A percentile compares a stretch with the other conserved stretches of the same genome.
phyloP scores from a whole-genome alignment of 1,284 basidiomycete species.

The Paramarasmius palmivorus region DNA sequence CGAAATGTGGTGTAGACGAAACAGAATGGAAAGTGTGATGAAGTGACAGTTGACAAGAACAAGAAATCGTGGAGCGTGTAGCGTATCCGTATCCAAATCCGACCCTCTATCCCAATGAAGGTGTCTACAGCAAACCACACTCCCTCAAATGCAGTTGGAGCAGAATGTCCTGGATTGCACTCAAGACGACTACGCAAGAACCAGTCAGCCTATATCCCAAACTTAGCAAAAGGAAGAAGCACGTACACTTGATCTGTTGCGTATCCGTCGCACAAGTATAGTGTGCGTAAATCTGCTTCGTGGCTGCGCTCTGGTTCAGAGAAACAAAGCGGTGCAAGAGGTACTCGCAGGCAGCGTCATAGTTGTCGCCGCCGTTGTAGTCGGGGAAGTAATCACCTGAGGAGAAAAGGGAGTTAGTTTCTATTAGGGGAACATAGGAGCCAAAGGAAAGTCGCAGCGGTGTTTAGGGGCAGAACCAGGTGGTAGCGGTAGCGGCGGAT shows the following conservation, averaged over 20 bases:
- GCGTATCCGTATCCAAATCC: too few relatives aligned
- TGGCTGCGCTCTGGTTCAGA: constrained; percentile 84
- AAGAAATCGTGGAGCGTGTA: too few relatives aligned
- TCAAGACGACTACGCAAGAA: constrained; percentile 63
- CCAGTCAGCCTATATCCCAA: background rate
- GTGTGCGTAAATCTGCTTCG: constrained; percentile 87
- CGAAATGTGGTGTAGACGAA: too few relatives aligned
- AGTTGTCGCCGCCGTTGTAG: constrained; percentile 79
- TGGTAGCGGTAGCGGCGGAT: background rate
- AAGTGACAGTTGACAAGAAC: too few relatives aligned
- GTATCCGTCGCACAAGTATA: constrained; percentile 91
- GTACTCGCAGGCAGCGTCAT: constrained; percentile 86
- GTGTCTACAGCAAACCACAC: constrained; percentile 74
- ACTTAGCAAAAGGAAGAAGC: background rate
- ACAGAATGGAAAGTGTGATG: too few relatives aligned
- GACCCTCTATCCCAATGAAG: too few relatives aligned
- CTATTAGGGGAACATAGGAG: background rate
- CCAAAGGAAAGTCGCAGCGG: background rate
- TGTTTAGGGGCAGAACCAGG: background rate
- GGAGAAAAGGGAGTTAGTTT: background rate
- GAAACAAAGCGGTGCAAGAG: constrained; percentile 85
- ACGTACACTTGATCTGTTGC: constrained; percentile 84
- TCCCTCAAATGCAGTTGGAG: constrained; percentile 83
- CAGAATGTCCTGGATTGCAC: constrained; percentile 81
- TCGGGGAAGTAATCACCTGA: constrained; percentile 88